These are phyloP conservation scores for Punica granatum DNA, from an alignment of 345 rosid genomes.

Conservation along the genomic window DNA sequence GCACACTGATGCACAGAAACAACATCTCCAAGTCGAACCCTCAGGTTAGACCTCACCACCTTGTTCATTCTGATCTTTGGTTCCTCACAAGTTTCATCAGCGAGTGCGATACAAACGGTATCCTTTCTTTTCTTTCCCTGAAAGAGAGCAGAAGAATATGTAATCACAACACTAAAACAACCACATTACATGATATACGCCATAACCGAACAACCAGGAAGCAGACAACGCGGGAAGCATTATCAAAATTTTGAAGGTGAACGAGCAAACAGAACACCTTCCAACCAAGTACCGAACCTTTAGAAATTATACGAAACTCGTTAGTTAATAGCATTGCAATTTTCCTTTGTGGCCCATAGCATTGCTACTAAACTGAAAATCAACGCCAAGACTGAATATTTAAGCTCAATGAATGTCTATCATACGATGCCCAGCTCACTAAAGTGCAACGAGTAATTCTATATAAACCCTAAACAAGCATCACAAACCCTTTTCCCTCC, in stretches of 20 bases:
- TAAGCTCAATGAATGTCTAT: not conserved
- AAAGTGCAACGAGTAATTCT: not conserved
- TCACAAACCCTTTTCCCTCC: not conserved
- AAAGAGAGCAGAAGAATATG: slow-evolving; percentile 1
- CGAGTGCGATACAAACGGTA: slow-evolving; percentile 79
- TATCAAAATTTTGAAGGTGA: not conserved
- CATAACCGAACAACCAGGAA: not conserved
- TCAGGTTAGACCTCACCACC: slow-evolving; percentile 78
- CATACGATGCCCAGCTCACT: not conserved
- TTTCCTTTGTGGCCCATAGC: too few relatives aligned
- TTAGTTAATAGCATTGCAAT: too few relatives aligned
- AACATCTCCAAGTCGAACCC: slow-evolving; percentile 90
- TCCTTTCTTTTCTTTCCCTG: slow-evolving; percentile 89
- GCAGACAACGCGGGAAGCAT: not conserved
- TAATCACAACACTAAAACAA: not conserved
- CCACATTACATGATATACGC: not conserved
- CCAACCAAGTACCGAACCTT: not conserved
- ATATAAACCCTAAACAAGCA: not conserved
- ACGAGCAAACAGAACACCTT: not conserved
- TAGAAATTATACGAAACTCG: too few relatives aligned
- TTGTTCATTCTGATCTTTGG: slow-evolving; percentile 89
- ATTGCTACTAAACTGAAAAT: too few relatives aligned
- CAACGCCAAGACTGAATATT: not conserved
- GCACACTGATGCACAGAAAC: slow-evolving; percentile 85
- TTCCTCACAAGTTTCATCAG: slow-evolving; percentile 74